Percentiles rank a stretch among this genome's conserved stretches.
These are phyloP conservation scores for Annona squamosa DNA, from an alignment of 164 flowering plant species.

Conservation along the genomic window DNA sequence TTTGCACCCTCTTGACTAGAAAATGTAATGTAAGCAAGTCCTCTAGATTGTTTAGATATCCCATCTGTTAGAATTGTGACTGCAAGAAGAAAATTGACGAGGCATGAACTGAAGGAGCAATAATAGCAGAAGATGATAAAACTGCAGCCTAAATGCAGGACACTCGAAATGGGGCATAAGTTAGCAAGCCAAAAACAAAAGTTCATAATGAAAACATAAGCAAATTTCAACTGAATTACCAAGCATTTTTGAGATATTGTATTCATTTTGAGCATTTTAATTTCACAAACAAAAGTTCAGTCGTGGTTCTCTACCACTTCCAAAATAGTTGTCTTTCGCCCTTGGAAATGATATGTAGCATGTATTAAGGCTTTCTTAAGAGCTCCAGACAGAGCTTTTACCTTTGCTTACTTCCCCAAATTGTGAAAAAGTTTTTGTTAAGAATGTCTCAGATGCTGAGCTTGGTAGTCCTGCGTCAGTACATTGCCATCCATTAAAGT, in stretches of 20 bases:
- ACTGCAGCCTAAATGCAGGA: not conserved
- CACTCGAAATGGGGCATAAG: not conserved
- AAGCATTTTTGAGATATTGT: no score
- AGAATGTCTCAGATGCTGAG: constrained; percentile 20
- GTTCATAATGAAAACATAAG: not conserved
- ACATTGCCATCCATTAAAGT: not conserved
- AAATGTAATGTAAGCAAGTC: constrained; percentile 38
- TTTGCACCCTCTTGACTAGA: constrained; percentile 24
- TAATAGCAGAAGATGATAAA: not conserved
- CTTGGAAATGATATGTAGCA: no score
- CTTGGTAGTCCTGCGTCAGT: constrained; percentile 23
- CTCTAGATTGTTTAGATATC: constrained; percentile 23
- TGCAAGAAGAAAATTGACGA: constrained; percentile 10
- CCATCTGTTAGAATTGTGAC: constrained; percentile 25
- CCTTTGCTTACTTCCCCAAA: constrained; percentile 25
- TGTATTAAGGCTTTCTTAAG: no score
- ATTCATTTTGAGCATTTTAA: no score
- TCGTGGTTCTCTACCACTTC: no score
- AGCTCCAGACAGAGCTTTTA: not conserved
- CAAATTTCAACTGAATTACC: not conserved
- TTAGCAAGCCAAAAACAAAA: not conserved
- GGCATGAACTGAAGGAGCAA: not conserved
- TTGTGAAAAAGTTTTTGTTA: constrained; percentile 22
- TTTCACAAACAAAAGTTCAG: no score
- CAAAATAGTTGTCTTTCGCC: no score